Evolutionary conservation across 495 filamentous ascomycete species (phyloP).

Genomic region (Neurospora africana): DNA sequence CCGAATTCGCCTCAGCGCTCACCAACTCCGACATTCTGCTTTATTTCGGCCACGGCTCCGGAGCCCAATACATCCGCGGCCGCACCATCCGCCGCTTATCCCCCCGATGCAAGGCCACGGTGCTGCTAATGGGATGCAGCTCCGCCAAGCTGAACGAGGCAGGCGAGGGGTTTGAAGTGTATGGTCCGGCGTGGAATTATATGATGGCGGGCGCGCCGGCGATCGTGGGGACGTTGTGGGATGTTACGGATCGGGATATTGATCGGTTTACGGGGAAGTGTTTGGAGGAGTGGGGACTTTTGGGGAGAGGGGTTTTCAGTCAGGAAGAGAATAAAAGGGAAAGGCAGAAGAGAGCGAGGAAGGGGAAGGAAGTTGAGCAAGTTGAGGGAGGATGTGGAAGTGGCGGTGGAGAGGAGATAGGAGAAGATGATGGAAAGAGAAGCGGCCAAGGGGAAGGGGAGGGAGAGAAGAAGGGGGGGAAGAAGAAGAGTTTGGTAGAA

Average conservation of each 20-base stretch:
- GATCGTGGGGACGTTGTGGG: slow-evolving; percentile 86
- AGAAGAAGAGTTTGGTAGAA: slow-evolving; percentile 49
- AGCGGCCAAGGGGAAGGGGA: neutral
- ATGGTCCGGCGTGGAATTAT: slow-evolving; percentile 84
- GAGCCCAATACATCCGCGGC: slow-evolving; percentile 83
- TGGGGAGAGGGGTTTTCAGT: slow-evolving; percentile 29
- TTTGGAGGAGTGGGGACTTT: slow-evolving; percentile 78
- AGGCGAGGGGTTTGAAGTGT: slow-evolving; percentile 71
- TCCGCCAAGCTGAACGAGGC: slow-evolving; percentile 66
- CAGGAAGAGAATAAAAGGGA: slow-evolving; percentile 18
- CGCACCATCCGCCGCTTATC: slow-evolving; percentile 68
- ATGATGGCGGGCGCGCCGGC: slow-evolving; percentile 75
- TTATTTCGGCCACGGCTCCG: slow-evolving; percentile 94
- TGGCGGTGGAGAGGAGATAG: slow-evolving; percentile 1
- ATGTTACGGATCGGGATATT: slow-evolving; percentile 94
- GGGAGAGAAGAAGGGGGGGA: neutral
- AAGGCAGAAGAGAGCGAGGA: slow-evolving; percentile 14
- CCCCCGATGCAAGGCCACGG: slow-evolving; percentile 47
- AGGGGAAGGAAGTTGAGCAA: too few relatives aligned
- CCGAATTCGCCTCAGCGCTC: slow-evolving; percentile 58
- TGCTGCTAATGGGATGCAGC: slow-evolving; percentile 87
- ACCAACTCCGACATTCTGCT: slow-evolving; percentile 56
- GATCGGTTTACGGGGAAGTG: slow-evolving; percentile 73
- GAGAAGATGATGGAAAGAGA: slow-evolving; percentile 1
- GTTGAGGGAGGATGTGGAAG: slow-evolving; percentile 11